Percentiles rank a stretch among this genome's conserved stretches.
Evolutionary conservation across 73 alveolate genomes (phyloP).

Genomic region (Paramecium octaurelia): DNA sequence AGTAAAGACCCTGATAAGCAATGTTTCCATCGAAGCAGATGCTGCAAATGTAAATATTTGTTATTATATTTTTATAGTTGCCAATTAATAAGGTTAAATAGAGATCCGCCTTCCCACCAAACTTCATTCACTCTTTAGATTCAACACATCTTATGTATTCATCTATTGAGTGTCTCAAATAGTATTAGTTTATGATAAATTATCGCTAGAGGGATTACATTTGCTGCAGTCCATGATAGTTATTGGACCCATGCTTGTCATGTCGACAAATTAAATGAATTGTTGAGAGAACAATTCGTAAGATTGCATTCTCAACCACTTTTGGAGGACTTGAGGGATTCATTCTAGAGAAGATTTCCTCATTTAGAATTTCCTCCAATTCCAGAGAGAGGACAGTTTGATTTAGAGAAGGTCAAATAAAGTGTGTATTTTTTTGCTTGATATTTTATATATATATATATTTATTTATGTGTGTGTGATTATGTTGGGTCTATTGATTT

Average conservation of each 20-base stretch:
- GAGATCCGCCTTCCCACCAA: conserved; percentile 93
- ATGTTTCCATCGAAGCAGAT: conserved; percentile 3
- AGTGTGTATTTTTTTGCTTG: conserved; percentile 68
- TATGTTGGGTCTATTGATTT: background rate
- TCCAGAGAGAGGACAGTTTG: conserved; percentile 79
- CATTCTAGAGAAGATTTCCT: conserved; percentile 79
- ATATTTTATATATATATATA: background rate
- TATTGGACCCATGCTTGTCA: conserved; percentile 77
- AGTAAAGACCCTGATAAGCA: conserved; percentile 25
- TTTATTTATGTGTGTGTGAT: background rate
- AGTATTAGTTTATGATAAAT: background rate
- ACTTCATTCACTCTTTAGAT: conserved; percentile 87
- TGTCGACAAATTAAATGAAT: conserved; percentile 68
- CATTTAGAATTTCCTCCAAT: conserved; percentile 74
- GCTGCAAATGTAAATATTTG: background rate
- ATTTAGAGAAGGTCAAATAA: conserved; percentile 59
- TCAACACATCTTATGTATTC: conserved; percentile 94
- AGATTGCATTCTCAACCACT: conserved; percentile 79
- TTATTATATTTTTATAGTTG: conserved; percentile 51
- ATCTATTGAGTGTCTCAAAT: conserved; percentile 76
- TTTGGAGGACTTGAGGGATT: conserved; percentile 68
- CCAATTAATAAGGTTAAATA: conserved; percentile 82
- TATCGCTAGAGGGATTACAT: conserved; percentile 64
- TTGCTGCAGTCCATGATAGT: conserved; percentile 94
- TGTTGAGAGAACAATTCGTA: conserved; percentile 76